Percentiles rank a stretch among this genome's conserved stretches.
Conservation (phyloP, 2,329 filamentous ascomycete species). For the Fusarium penzigii region DNA sequence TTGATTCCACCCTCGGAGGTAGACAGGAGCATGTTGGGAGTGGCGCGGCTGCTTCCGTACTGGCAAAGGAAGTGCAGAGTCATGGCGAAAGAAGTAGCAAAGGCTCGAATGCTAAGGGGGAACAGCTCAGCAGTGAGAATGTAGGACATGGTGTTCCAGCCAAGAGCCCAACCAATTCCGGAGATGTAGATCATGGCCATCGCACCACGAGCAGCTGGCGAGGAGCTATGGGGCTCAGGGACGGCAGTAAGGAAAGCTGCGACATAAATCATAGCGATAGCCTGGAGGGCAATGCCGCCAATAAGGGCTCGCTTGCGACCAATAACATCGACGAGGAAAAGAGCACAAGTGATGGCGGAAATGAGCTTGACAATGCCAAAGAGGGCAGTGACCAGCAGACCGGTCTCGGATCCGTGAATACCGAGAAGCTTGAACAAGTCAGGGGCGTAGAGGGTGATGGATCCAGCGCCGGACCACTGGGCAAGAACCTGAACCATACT, state of each 20-base stretch:
- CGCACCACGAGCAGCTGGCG: conserved; percentile 37
- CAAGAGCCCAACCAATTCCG: conserved; percentile 47
- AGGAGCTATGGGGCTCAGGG: conserved; percentile 45
- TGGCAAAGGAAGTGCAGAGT: conserved; percentile 43
- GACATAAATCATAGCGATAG: conserved; percentile 64
- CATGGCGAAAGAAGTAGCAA: conserved; percentile 44
- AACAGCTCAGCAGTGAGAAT: conserved; percentile 48
- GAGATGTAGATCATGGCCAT: conserved; percentile 46
- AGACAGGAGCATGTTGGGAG: conserved; percentile 35
- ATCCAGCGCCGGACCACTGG: conserved; percentile 73
- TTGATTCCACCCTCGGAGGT: conserved; percentile 17
- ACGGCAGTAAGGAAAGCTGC: conserved; percentile 62
- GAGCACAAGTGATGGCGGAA: conserved; percentile 66
- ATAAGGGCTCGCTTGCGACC: conserved; percentile 70
- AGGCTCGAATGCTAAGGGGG: conserved; percentile 42
- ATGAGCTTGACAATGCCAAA: conserved; percentile 76
- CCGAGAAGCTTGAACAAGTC: conserved; percentile 74
- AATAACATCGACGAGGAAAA: conserved; percentile 79
- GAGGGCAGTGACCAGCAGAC: conserved; percentile 71
- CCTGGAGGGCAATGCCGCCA: conserved; percentile 60
- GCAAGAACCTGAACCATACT: conserved; percentile 69
- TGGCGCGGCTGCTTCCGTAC: conserved; percentile 36
- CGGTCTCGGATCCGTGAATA: conserved; percentile 66
- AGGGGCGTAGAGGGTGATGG: conserved; percentile 75
- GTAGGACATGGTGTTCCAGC: conserved; percentile 48